Conservation (phyloP, 2,329 filamentous ascomycete species). For the Cercospora sp. region DNA sequence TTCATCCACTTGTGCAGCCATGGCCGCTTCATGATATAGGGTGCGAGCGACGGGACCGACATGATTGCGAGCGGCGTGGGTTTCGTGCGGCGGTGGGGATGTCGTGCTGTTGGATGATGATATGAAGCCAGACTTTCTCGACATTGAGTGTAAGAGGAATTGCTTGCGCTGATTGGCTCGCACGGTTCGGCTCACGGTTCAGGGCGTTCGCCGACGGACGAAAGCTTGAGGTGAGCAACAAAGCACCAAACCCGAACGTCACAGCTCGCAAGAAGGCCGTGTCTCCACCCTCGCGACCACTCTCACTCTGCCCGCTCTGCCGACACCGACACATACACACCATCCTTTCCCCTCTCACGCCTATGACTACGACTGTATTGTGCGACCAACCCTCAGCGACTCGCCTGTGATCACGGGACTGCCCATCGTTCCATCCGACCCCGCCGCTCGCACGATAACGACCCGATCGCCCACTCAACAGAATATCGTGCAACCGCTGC, state of each 20-base stretch:
- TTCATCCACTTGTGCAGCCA: conserved; percentile 78
- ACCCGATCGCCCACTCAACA: conserved; percentile 2
- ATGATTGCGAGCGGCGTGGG: conserved; percentile 48
- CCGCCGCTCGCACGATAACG: conserved; percentile 6
- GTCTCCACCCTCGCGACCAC: not conserved
- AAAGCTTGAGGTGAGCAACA: conserved; percentile 9
- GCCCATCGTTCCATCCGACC: not conserved
- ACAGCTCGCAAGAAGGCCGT: not conserved
- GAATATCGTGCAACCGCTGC: not conserved
- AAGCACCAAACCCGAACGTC: conserved; percentile 3
- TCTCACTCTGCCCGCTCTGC: not conserved
- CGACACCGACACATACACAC: not conserved
- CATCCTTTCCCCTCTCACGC: not conserved
- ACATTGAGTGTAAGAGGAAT: conserved; percentile 1
- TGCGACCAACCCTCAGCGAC: not conserved
- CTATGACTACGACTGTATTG: not conserved
- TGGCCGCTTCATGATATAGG: conserved; percentile 77
- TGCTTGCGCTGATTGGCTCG: not conserved
- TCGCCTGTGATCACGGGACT: conserved; percentile 4
- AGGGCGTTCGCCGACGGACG: not conserved
- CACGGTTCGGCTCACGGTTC: not conserved
- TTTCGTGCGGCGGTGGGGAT: conserved; percentile 25
- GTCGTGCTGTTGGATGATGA: conserved; percentile 16
- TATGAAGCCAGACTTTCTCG: conserved; percentile 14
- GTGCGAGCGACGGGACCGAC: conserved; percentile 71